Evolutionary conservation across 163 green algal species (phyloP).

Genomic region (Scenedesmus sp.): DNA sequence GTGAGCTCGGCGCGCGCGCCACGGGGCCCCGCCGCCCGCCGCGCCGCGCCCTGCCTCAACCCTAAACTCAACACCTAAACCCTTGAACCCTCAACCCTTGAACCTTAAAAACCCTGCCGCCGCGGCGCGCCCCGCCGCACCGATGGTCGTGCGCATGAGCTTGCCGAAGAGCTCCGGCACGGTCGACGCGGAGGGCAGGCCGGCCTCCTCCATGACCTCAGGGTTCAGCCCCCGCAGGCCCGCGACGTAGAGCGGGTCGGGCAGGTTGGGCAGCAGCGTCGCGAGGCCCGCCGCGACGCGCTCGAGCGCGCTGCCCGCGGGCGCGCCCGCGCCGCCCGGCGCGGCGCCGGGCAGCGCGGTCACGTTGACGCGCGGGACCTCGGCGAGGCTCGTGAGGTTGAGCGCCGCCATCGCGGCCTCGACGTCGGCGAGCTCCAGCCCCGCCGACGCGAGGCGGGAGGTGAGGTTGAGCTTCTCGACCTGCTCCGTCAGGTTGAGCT

Average conservation of each 20-base stretch:
- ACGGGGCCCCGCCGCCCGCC: too few relatives aligned
- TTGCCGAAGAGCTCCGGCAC: too few relatives aligned
- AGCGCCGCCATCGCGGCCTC: not conserved
- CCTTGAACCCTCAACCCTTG: too few relatives aligned
- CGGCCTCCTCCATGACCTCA: too few relatives aligned
- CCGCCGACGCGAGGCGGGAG: not conserved
- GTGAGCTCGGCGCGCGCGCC: too few relatives aligned
- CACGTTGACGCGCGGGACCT: not conserved
- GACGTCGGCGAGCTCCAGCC: too few relatives aligned
- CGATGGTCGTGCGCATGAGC: too few relatives aligned
- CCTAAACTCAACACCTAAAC: too few relatives aligned
- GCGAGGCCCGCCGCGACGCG: slow-evolving; percentile 4
- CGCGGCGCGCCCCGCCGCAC: too few relatives aligned
- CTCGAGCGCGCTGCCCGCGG: not conserved
- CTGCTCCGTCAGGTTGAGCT: not conserved
- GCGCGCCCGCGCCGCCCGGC: not conserved
- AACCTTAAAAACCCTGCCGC: too few relatives aligned
- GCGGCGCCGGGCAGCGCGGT: not conserved
- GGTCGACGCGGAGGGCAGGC: too few relatives aligned
- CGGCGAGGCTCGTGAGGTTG: slow-evolving; percentile 7
- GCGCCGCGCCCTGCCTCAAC: too few relatives aligned
- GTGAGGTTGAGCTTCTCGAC: slow-evolving; percentile 8
- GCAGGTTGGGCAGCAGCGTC: slow-evolving; percentile 8
- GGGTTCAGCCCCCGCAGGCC: not conserved
- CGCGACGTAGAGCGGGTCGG: slow-evolving; percentile 17